Conservation (phyloP, 192 early-diverging fungal genomes). For the Globomyces pollinis-pini region DNA sequence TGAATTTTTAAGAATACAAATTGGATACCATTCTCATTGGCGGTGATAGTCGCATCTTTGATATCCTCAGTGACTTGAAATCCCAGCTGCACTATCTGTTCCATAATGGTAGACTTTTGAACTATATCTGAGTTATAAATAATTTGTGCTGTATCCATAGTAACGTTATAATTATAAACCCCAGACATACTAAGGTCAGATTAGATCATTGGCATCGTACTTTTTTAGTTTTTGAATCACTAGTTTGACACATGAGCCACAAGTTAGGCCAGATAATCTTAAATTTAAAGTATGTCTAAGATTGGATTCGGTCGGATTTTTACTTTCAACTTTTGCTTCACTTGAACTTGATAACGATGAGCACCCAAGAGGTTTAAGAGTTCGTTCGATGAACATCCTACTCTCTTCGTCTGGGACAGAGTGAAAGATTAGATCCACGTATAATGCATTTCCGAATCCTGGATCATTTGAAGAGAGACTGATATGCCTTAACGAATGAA, state of each 20-base stretch:
- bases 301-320: neutral
- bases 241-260: neutral
- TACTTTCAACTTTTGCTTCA: constrained; percentile 3
- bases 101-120: neutral
- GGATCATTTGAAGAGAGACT: constrained; percentile 3
- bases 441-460: neutral
- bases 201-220: too few relatives aligned
- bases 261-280: neutral
- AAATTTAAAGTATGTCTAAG: too few relatives aligned
- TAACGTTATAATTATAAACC: too few relatives aligned
- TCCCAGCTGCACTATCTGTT: neutral
- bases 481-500: neutral
- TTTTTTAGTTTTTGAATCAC: too few relatives aligned
- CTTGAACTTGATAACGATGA: neutral
- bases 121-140: neutral
- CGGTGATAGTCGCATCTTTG: neutral
- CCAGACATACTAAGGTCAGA: too few relatives aligned
- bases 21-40: neutral
- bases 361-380: neutral
- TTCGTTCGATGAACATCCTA: neutral
- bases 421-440: neutral
- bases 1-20: too few relatives aligned
- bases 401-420: neutral
- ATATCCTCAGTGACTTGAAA: neutral
- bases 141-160: neutral